Evolutionary conservation across 192 early-diverging fungal species (phyloP).

Genomic region (Linnemannia elongata): DNA sequence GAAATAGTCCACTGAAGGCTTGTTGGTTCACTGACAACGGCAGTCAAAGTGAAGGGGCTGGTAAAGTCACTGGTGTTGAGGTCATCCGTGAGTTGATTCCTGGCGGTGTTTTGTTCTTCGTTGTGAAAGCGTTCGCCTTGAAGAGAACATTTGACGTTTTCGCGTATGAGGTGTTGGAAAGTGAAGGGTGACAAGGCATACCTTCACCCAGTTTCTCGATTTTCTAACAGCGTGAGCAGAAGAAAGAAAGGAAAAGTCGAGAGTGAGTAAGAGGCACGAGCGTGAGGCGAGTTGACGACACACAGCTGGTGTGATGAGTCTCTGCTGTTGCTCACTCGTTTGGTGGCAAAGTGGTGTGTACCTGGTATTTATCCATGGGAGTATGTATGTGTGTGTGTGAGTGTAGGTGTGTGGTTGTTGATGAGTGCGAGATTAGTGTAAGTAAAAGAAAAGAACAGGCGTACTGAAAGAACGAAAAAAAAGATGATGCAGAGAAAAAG

Average conservation of each 20-base stretch:
- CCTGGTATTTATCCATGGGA: conserved; percentile 55
- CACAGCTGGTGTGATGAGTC: not conserved
- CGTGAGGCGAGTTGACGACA: not conserved
- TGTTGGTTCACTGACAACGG: not conserved
- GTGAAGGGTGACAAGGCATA: conserved; percentile 25
- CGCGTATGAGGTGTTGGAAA: too few relatives aligned
- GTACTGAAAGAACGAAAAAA: not conserved
- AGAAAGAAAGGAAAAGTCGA: not conserved
- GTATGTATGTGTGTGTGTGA: not conserved
- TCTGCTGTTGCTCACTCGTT: not conserved
- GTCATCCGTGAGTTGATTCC: not conserved
- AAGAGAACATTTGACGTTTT: not conserved
- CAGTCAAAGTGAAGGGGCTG: not conserved
- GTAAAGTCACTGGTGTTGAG: not conserved
- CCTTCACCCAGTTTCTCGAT: conserved; percentile 99
- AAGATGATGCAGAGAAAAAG: not conserved
- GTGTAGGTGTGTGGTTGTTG: not conserved
- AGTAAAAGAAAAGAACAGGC: not conserved
- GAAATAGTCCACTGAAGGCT: not conserved
- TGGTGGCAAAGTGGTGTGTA: conserved; percentile 1
- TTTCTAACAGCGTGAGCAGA: conserved; percentile 72
- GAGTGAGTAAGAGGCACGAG: not conserved
- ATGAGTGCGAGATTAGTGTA: conserved; percentile 9
- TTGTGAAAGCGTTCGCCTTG: too few relatives aligned
- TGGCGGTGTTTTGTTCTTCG: not conserved